Base-by-base conservation (phyloP, 495 filamentous ascomycete species). In the Choiromyces venosus region DNA sequence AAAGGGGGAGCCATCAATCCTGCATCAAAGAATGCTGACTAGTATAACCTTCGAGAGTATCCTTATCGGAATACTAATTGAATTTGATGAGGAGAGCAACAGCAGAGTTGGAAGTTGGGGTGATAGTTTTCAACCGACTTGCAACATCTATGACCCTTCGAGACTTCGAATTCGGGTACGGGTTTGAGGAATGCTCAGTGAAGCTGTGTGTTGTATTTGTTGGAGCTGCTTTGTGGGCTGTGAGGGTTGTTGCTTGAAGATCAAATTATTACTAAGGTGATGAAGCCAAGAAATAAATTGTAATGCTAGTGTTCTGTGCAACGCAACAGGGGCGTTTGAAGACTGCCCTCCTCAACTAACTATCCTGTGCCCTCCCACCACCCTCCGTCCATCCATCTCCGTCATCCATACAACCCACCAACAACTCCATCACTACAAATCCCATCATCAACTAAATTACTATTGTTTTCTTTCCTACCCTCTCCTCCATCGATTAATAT, bases 1-100 rank as follows among this genome's bases (percentile, higher is more conserved):
- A 81, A 70, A 72, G 73, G 72, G 69, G 75, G 75, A 70, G 73
- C 73, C 76, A 79, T 79, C 65, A 65, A 46, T 39, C 37, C n/a
- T 70, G 37, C 69, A 77, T 66, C 52, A 77, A 77, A 33, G 52
- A 61, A 61, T 61, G 52, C 52, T 16, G 52, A 61, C 52, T 16
- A 14, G 25, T 61, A 14, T 1, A 7, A 29, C 52, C 52, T 61
- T 61, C 25, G 52, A 14, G 25, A 61, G 25, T 33, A 16, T 33
- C 52, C 25, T 61, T 61, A 33, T 61, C 52, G 52, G 52, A 12
- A 61, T 18, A 52, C 52, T 14, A 33, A 29, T 16, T 33, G 52
- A 12, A 61, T 33, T 25, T 29, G 52, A 61, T 61, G 52, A 29
- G 52, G 52, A 33, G 25, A 61, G 25, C 4, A 33, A 61, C 16